Percentiles rank a stretch among this genome's conserved stretches.
phyloP scores from a whole-genome alignment of 1,284 basidiomycete species.

The Anthracocystis setariae region DNA sequence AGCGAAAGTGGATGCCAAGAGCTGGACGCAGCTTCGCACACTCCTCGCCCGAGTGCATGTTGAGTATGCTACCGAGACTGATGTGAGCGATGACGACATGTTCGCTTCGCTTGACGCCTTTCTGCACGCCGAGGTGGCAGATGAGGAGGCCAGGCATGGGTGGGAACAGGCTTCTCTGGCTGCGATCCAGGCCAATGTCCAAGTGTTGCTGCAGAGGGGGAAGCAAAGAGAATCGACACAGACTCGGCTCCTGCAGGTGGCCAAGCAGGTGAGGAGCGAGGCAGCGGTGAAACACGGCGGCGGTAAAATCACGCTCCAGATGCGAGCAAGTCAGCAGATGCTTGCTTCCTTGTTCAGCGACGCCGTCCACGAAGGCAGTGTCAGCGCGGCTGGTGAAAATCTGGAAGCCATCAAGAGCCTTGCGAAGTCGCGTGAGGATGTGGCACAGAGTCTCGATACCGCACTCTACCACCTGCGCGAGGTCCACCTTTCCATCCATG shows the following conservation, averaged over 20 bases:
- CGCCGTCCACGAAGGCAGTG: neutral
- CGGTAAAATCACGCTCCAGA: constrained; percentile 15
- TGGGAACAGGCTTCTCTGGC: constrained; percentile 27
- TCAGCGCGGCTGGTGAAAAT: neutral
- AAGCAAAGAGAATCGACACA: constrained; percentile 4
- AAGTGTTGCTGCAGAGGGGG: constrained; percentile 11
- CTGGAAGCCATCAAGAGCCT: constrained; percentile 13
- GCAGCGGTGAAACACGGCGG: constrained; percentile 17
- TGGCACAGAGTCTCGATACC: constrained; percentile 15
- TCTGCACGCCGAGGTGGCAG: neutral
- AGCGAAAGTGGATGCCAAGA: neutral
- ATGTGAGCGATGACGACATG: constrained; percentile 9
- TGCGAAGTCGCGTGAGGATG: neutral
- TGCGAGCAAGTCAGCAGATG: constrained; percentile 27
- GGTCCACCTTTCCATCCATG: constrained; percentile 5
- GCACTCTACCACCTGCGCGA: constrained; percentile 34
- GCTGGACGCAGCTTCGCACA: constrained; percentile 23
- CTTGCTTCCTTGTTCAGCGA: neutral
- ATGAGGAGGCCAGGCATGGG: neutral
- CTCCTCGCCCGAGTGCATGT: constrained; percentile 17
- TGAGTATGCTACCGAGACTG: constrained; percentile 20
- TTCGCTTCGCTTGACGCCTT: constrained; percentile 15
- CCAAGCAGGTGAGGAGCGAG: constrained; percentile 4
- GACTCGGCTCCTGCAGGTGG: constrained; percentile 6
- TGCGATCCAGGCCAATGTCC: constrained; percentile 10